phyloP scores from a whole-genome alignment of 179 eudicot genomes.

The Patellifolia procumbens region DNA sequence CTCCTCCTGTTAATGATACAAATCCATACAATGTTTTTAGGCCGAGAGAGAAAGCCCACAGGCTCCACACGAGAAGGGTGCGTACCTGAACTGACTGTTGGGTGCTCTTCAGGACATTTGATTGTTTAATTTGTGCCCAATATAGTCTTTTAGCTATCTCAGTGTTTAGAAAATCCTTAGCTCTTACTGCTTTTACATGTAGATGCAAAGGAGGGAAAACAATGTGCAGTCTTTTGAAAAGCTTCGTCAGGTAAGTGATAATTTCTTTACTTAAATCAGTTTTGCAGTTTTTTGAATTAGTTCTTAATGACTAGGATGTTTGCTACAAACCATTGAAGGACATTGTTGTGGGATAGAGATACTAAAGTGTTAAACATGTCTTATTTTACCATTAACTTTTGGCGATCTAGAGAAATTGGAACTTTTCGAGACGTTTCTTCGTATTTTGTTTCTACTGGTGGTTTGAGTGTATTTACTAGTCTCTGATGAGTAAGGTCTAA shows the following conservation, averaged over 20 bases:
- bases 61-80: constrained; percentile 97
- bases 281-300: background rate
- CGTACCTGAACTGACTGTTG: constrained; percentile 25
- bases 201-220: constrained; percentile 99
- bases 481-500: background rate
- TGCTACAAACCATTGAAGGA: background rate
- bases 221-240: constrained; percentile 98
- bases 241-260: constrained; percentile 85
- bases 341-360: background rate
- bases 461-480: background rate
- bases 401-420: background rate
- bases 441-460: background rate
- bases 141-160: background rate
- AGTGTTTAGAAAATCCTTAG: background rate
- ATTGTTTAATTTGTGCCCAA: background rate
- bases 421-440: background rate
- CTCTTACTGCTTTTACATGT: constrained; percentile 2
- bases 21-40: constrained; percentile 97
- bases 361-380: background rate
- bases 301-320: background rate
- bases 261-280: background rate
- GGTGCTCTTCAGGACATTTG: background rate
- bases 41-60: constrained; percentile 96
- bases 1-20: constrained; percentile 97
- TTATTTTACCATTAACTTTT: background rate